Conservation (phyloP, 441 rosid species). For the Corymbia calophylla region DNA sequence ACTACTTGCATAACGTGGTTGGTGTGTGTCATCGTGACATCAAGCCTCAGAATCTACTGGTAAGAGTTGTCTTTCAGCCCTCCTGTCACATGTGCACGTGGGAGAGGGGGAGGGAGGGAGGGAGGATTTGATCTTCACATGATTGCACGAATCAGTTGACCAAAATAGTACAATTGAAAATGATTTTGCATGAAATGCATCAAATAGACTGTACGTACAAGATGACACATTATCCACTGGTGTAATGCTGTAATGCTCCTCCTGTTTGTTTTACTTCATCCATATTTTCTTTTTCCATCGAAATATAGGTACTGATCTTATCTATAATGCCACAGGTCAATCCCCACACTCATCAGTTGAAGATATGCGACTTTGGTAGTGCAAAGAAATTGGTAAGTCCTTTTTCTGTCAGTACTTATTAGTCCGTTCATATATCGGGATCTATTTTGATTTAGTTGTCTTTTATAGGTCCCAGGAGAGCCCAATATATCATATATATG, state of each 20-base stretch:
- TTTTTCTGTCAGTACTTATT: not conserved
- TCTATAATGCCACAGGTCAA: not conserved
- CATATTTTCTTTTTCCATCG: not conserved
- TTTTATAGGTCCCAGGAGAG: conserved; percentile 9
- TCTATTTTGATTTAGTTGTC: not conserved
- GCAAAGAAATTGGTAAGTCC: conserved; percentile 19
- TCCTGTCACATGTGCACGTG: not conserved
- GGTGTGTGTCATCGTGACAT: conserved; percentile 18
- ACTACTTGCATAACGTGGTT: conserved; percentile 12
- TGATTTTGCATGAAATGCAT: not conserved
- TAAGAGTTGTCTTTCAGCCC: not conserved
- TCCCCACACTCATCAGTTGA: conserved; percentile 12
- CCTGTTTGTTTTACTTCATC: not conserved
- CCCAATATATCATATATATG: conserved; percentile 15
- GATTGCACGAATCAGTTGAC: not conserved
- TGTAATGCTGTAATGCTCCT: not conserved
- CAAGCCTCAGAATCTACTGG: conserved; percentile 17
- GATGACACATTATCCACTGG: not conserved
- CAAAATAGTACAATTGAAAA: not conserved
- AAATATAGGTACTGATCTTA: not conserved
- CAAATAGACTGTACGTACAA: not conserved
- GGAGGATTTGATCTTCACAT: not conserved
- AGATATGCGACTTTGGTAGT: conserved; percentile 13
- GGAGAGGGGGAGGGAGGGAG: not conserved
- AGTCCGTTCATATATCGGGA: not conserved